These are phyloP conservation scores for Phyllosticta capitalensis DNA, from an alignment of 2,329 filamentous ascomycete genomes.

Conservation along the genomic window DNA sequence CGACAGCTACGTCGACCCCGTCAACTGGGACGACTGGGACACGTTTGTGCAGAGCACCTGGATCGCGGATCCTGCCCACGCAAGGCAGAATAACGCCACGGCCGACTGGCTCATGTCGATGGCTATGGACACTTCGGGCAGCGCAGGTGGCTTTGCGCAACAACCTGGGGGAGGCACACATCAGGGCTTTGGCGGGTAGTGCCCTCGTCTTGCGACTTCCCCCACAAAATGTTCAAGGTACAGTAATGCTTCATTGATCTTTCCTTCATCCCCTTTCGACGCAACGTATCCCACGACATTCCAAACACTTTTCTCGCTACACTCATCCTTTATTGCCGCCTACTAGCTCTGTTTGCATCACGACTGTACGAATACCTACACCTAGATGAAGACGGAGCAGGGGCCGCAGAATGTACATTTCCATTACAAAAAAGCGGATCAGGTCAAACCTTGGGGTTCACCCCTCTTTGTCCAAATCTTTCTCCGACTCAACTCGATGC, in stretches of 20 bases:
- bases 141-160: neutral
- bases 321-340: neutral
- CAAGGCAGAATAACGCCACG: slow-evolving; percentile 3
- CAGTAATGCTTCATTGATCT: neutral
- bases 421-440: too few species aligned
- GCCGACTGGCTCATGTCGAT: slow-evolving; percentile 5
- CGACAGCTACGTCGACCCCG: slow-evolving; percentile 4
- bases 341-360: neutral
- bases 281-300: neutral
- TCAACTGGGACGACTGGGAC: slow-evolving; percentile 10
- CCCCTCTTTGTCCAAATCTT: too few species aligned
- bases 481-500: too few species aligned
- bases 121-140: neutral
- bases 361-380: neutral
- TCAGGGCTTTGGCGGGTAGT: neutral
- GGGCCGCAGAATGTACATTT: too few species aligned
- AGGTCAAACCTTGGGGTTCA: too few species aligned
- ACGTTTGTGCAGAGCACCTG: slow-evolving; percentile 10
- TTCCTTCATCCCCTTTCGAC: neutral
- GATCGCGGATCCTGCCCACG: neutral
- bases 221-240: neutral
- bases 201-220: neutral
- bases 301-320: neutral
- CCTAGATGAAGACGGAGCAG: neutral
- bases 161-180: neutral